Percentiles rank a stretch among this genome's conserved stretches.
Evolutionary conservation across 1,139 yeast species (phyloP).

Genomic region (Debaryomyces fabryi): DNA sequence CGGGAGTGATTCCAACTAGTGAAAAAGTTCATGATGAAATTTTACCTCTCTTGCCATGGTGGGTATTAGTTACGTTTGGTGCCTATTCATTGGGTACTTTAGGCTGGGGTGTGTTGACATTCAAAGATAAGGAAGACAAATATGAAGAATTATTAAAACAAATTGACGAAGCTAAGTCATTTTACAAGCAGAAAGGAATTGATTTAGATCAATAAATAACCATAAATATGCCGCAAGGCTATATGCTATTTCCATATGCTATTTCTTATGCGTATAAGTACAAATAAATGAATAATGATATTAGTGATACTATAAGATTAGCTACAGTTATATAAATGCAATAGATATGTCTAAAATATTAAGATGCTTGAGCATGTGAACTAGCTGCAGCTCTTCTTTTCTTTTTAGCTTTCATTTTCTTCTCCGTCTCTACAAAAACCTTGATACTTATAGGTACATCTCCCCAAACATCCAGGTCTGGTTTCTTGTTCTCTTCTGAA

Average conservation of each 20-base stretch:
- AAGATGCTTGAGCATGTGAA: neutral
- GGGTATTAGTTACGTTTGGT: conserved; percentile 73
- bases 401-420: conserved; percentile 52
- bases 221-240: neutral
- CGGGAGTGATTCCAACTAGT: conserved; percentile 62
- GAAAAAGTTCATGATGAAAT: conserved; percentile 52
- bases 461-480: conserved; percentile 54
- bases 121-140: conserved; percentile 74
- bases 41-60: conserved; percentile 69
- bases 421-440: conserved; percentile 84
- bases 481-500: conserved; percentile 19
- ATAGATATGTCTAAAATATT: neutral
- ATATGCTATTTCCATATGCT: neutral
- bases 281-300: conserved; percentile 14
- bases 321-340: conserved; percentile 4
- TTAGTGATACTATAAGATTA: neutral
- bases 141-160: conserved; percentile 65
- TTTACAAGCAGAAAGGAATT: conserved; percentile 60
- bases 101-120: conserved; percentile 72
- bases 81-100: conserved; percentile 70
- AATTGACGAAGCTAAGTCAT: conserved; percentile 67
- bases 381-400: conserved; percentile 7
- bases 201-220: conserved; percentile 42
- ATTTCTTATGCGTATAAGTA: conserved; percentile 1
- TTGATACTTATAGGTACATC: conserved; percentile 75